phyloP scores from a whole-genome alignment of 805 yeast species.

The Schizosaccharomyces cryophilus region DNA sequence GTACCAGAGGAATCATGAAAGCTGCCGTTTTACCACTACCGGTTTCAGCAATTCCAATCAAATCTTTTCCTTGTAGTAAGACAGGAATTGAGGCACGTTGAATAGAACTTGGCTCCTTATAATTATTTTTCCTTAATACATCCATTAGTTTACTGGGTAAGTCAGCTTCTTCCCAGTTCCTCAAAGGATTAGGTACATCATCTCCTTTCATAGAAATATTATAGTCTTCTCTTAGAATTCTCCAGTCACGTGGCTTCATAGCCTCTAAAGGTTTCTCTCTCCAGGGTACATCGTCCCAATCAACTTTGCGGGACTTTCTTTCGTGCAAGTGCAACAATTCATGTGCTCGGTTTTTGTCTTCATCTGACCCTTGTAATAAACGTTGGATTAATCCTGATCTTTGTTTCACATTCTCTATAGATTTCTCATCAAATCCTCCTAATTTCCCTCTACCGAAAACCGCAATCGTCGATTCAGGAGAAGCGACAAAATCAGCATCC shows the following conservation, averaged over 20 bases:
- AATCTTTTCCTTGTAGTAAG: conserved; percentile 32
- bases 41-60: conserved; percentile 81
- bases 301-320: conserved; percentile 10
- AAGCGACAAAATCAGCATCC: conserved; percentile 28
- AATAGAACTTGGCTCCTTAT: conserved; percentile 59
- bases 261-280: conserved; percentile 30
- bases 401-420: conserved; percentile 1
- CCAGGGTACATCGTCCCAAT: conserved; percentile 30
- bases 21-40: conserved; percentile 91
- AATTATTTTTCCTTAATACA: conserved; percentile 17
- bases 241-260: conserved; percentile 76
- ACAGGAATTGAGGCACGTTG: conserved; percentile 74
- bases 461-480: conserved; percentile 17
- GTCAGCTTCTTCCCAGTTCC: conserved; percentile 46
- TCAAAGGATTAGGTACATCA: conserved; percentile 29
- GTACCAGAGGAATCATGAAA: conserved; percentile 46
- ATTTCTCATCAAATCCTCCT: conserved; percentile 5
- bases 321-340: conserved; percentile 9
- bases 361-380: conserved; percentile 4
- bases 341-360: conserved; percentile 3
- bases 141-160: conserved; percentile 22
- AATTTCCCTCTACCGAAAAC: conserved; percentile 8
- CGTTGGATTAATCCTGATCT: conserved; percentile 8
- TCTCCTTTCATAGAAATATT: conserved; percentile 32
- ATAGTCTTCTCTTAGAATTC: conserved; percentile 58